These are phyloP conservation scores for Diaporthe amygdali DNA, from an alignment of 2,329 filamentous ascomycete genomes.

Conservation along the genomic window DNA sequence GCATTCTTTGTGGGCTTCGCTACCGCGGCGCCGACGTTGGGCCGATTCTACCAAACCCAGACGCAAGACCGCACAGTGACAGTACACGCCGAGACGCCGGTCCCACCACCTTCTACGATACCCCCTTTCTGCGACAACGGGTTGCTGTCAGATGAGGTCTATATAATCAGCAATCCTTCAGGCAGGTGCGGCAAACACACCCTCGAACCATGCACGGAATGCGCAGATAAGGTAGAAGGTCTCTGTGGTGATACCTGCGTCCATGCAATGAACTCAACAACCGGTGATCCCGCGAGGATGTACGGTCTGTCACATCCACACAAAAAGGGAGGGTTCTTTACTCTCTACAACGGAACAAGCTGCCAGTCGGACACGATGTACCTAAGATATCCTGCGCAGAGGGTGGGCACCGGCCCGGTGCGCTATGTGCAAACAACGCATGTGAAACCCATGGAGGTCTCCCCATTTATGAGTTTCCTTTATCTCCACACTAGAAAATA, in stretches of 20 bases:
- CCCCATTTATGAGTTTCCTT: background rate
- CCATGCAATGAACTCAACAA: background rate
- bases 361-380: background rate
- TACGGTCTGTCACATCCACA: slow-evolving; percentile 1
- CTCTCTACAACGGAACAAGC: background rate
- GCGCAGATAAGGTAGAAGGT: background rate
- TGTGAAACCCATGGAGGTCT: background rate
- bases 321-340: background rate
- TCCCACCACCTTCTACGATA: background rate
- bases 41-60: background rate
- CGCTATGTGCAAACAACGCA: background rate
- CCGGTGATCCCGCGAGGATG: background rate
- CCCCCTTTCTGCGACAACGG: background rate
- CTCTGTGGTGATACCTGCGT: background rate
- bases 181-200: background rate
- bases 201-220: background rate
- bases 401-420: background rate
- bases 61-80: background rate
- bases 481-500: background rate
- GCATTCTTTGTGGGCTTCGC: background rate
- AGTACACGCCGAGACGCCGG: background rate
- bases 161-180: background rate
- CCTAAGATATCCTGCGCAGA: background rate
- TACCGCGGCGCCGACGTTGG: background rate
- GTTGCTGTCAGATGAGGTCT: background rate